Evolutionary conservation across 768 basidiomycete species (phyloP), one percentile per base, ranked within the genome.

Genomic region (Neoboletus brunneissimus): DNA sequence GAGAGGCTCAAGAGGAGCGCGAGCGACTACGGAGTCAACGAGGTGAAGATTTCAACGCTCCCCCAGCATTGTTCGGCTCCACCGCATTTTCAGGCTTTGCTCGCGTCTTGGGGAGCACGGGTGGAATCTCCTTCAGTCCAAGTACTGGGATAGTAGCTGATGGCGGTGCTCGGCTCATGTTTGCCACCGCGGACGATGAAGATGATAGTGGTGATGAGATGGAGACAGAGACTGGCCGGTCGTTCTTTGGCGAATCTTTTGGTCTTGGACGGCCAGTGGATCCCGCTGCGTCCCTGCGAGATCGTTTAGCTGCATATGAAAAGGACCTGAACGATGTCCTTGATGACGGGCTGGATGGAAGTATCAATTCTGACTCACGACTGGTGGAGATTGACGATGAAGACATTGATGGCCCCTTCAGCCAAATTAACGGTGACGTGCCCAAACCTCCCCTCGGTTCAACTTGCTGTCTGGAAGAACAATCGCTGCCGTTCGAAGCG

Each of bases 61-160:
- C 52, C 61, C 53, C 50, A 27, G 56, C 74, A 60, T 60, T 76
- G 27, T 67, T 71, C n/a, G 66, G 79, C 41, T 69, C 66, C 50
- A 48, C 73, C 53, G 70, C 77, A 52, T 67, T 80, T 60, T 71
- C 79, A 43, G 75, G 77, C 51, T 76, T 85, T 62, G 81, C 85
- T 29, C 79, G 79, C 54, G 80, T 85, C 31, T 69, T 87, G 48
- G 81, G 79, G 63, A 73, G 79, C 69, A 69, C 73, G 10, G 82
- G 84, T 31, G 87, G 87, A 34, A 86, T 92, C 57, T 84, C 85
- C 16, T 87, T 86, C 68, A 73, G 77, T 57, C 86, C 82, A 8
- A 79, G 79, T 34, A 73, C 76, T 22, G 78, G 77, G 50, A 80
- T 84, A 64, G 73, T 79, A 68, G 77, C 67, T 58, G 82, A 82